Percentiles rank a stretch among this genome's conserved stretches.
phyloP scores from a whole-genome alignment of 805 yeast species.

The Grigorovia yakushimaensis region DNA sequence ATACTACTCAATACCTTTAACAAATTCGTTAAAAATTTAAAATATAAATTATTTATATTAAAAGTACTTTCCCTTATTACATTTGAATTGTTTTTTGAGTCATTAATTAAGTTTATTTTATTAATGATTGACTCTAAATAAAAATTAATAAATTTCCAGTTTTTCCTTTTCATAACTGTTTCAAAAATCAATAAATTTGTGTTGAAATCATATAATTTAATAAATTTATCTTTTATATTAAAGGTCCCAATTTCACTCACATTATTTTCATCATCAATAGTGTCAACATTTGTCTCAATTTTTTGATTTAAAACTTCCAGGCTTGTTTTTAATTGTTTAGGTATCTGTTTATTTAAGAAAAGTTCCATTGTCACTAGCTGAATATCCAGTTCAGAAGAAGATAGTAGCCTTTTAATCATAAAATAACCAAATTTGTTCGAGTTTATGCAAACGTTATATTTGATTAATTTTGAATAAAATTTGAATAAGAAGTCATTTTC shows the following conservation, averaged over 20 bases:
- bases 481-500: background rate
- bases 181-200: slow-evolving; percentile 13
- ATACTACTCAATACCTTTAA: background rate
- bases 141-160: slow-evolving; percentile 12
- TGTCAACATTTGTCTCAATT: too few species aligned
- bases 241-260: too few species aligned
- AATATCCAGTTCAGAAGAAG: slow-evolving; percentile 23
- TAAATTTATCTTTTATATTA: slow-evolving; percentile 11
- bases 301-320: too few species aligned
- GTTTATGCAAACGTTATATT: slow-evolving; percentile 16
- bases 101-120: slow-evolving; percentile 7
- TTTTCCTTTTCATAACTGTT: slow-evolving; percentile 9
- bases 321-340: too few species aligned
- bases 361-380: slow-evolving; percentile 21
- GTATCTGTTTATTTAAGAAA: slow-evolving; percentile 12
- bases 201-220: slow-evolving; percentile 15
- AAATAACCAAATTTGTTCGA: slow-evolving; percentile 1
- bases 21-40: background rate
- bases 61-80: background rate
- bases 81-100: background rate
- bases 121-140: slow-evolving; percentile 17
- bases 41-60: background rate
- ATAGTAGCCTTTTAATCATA: slow-evolving; percentile 9
- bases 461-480: slow-evolving; percentile 15
- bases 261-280: too few species aligned